These are phyloP conservation scores for Aspergillus sp. DNA, from an alignment of 2,329 filamentous ascomycete species.

Conservation along the genomic window DNA sequence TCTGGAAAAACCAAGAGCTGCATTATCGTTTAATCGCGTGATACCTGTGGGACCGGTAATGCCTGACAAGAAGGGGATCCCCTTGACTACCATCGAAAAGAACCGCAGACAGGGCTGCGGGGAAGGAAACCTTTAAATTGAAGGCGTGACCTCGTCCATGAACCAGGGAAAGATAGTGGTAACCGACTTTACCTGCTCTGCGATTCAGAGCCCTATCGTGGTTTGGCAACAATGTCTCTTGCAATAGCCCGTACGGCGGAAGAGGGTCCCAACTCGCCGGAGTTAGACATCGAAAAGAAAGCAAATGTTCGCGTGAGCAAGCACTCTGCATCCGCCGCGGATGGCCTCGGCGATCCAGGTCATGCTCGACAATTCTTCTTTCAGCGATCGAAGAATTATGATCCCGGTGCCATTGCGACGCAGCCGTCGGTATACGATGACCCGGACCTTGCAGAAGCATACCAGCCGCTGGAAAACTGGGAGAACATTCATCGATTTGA, in stretches of 20 bases:
- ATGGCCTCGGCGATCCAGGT: slow-evolving; percentile 15
- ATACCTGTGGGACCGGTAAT: slow-evolving; percentile 1
- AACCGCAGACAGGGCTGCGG: background rate
- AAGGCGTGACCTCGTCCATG: background rate
- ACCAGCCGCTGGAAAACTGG: slow-evolving; percentile 30
- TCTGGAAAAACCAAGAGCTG: background rate
- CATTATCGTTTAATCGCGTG: background rate
- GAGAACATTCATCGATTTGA: slow-evolving; percentile 27
- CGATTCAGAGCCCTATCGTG: background rate
- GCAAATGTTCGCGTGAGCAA: slow-evolving; percentile 3
- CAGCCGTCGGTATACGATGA: slow-evolving; percentile 50
- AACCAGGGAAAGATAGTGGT: background rate
- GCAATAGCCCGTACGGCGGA: slow-evolving; percentile 11
- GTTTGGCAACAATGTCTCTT: slow-evolving; percentile 9
- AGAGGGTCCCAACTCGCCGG: slow-evolving; percentile 1
- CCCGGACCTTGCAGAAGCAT: slow-evolving; percentile 38
- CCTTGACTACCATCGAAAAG: background rate
- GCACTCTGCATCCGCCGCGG: background rate
- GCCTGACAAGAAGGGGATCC: background rate
- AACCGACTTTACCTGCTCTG: background rate
- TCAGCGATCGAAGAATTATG: slow-evolving; percentile 22
- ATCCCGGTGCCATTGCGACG: slow-evolving; percentile 34
- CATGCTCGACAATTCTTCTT: slow-evolving; percentile 31
- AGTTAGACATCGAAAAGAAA: slow-evolving; percentile 11
- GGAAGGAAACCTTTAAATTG: background rate